These are phyloP conservation scores for Betula pendula DNA, from an alignment of 306 rosid genomes.

Conservation along the genomic window DNA sequence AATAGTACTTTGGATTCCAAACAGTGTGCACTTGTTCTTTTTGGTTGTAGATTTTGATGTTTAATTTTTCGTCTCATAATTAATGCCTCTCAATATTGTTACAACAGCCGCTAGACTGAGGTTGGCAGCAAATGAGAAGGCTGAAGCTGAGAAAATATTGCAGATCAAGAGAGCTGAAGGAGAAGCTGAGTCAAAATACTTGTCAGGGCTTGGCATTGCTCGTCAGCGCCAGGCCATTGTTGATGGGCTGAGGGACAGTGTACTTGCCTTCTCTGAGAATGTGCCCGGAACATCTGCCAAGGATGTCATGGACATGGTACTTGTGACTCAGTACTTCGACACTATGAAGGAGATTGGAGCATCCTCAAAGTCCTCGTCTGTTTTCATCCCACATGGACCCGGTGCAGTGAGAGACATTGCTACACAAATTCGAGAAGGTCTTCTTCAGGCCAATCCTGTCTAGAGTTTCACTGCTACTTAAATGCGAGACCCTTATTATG, in stretches of 20 bases:
- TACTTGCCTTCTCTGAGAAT: constrained; percentile 59
- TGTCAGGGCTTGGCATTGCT: constrained; percentile 74
- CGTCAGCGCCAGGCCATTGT: constrained; percentile 82
- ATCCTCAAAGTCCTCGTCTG: constrained; percentile 65
- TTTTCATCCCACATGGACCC: constrained; percentile 81
- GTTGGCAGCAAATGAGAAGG: constrained; percentile 68
- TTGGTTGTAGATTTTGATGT: background rate
- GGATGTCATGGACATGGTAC: constrained; percentile 81
- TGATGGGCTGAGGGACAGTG: constrained; percentile 70
- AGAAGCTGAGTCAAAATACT: constrained; percentile 72
- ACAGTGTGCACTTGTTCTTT: background rate
- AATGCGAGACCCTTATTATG: background rate
- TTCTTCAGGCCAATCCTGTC: constrained; percentile 49
- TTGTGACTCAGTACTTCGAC: constrained; percentile 77
- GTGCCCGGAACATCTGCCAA: constrained; percentile 68
- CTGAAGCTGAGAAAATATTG: constrained; percentile 70
- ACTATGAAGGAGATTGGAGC: constrained; percentile 82
- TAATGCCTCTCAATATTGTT: constrained; percentile 12
- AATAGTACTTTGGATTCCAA: background rate
- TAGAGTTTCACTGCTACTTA: background rate
- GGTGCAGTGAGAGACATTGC: constrained; percentile 71
- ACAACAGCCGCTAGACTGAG: constrained; percentile 63
- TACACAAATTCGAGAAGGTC: constrained; percentile 68
- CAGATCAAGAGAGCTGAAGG: constrained; percentile 79
- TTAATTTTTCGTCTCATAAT: background rate